Evolutionary conservation across 352 stramenopile genomes (phyloP), one percentile per base, ranked within the genome.

Genomic region (Globisporangium radiosum): DNA sequence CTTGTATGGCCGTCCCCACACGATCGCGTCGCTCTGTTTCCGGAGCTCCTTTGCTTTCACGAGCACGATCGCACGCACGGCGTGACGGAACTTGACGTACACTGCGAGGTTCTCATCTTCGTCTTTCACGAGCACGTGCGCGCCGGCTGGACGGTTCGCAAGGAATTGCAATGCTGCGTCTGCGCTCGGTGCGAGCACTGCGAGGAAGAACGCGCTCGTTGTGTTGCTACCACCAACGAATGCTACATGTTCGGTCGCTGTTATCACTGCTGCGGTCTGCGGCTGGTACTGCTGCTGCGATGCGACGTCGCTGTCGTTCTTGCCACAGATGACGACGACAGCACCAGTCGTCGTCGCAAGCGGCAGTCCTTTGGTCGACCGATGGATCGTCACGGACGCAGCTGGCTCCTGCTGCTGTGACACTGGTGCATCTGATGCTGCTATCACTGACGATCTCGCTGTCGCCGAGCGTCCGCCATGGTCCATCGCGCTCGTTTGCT

Each of bases 81-180:
- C 68, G 55, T 70, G 66, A 4, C 66, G 68, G 48, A 89, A 87
- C 44, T 89, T 89, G 19, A 89, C 39, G 40, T 76, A 81, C n/a
- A 85, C 65, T 7, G 59, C 57, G 9, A 89, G 68, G 2, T 68
- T 61, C 0, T 68, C 60, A 52, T 81, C 72, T 43, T 72, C 63
- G 36, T 85, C 68, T 10, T 70, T 73, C 2, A 76, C 73, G 5
- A 89, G 48, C 11, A 87, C 17, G 49, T 75, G 82, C 17, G 76
- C 75, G 0, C 73, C 75, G 36, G 79, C 48, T 1, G 75, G 79
- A 51, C 84, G 79, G 19, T 64, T 72, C 0, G 53, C 48, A 7
- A 89, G 62, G 13, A 66, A 85, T 45, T 69, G 56, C 48, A 78
- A 65, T 5, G 76, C 76, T 17, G 62, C 47, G 1, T 78, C 71